Percentiles rank a stretch among this genome's conserved stretches.
These are phyloP conservation scores for Rhodofomes roseus DNA, from an alignment of 1,284 basidiomycete species.

Conservation along the genomic window DNA sequence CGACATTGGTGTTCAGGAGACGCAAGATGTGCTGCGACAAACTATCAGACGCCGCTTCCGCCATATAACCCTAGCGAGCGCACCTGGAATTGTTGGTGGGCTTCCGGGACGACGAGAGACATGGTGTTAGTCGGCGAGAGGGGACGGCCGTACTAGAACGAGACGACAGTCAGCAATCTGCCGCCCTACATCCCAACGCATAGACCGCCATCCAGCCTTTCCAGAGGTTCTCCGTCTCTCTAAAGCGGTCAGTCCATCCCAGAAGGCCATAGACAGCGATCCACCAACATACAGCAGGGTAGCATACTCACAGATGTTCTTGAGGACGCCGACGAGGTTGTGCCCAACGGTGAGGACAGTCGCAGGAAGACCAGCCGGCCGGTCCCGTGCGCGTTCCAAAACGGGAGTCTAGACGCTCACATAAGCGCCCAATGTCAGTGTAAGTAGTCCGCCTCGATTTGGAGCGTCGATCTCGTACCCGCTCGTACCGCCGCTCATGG, in stretches of 20 bases:
- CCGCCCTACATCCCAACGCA: constrained; percentile 1
- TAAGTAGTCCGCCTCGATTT: background rate
- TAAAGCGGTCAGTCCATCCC: background rate
- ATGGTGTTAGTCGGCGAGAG: constrained; percentile 39
- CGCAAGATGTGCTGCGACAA: constrained; percentile 85
- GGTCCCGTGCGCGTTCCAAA: background rate
- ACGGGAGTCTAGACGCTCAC: background rate
- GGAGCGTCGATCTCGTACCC: no score
- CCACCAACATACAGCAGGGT: background rate
- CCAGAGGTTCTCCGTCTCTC: background rate
- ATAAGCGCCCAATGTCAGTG: background rate
- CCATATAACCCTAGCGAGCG: background rate
- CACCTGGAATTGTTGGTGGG: constrained; percentile 93
- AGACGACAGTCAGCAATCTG: background rate
- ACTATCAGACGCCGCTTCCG: background rate
- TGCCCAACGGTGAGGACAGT: background rate
- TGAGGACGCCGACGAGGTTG: constrained; percentile 3
- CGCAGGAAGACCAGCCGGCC: background rate
- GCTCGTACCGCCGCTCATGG: no score
- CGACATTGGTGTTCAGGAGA: constrained; percentile 99
- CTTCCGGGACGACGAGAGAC: constrained; percentile 93
- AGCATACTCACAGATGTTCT: constrained; percentile 1
- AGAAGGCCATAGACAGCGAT: background rate
- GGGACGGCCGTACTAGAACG: background rate
- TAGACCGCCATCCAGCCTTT: constrained; percentile 1